Conservation (phyloP, 306 rosid species). For the Alnus rubra region DNA sequence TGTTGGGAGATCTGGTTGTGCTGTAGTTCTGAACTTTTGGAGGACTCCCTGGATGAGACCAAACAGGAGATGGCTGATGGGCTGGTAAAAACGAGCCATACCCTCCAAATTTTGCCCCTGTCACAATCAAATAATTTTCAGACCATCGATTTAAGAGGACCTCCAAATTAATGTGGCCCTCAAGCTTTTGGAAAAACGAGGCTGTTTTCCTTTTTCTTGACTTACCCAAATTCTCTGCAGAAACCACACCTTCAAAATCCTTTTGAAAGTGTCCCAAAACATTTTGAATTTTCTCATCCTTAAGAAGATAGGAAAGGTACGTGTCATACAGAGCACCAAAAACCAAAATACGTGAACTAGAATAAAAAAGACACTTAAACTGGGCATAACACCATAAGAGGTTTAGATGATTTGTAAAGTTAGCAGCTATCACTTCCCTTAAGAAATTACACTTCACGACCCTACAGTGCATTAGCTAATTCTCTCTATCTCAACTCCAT, state of each 20-base stretch:
- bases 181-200: constrained; percentile 10
- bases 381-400: neutral
- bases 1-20: constrained; percentile 68
- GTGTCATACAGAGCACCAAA: neutral
- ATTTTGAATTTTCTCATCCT: constrained; percentile 93
- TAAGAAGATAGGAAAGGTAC: constrained; percentile 13
- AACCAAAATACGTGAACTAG: constrained; percentile 9
- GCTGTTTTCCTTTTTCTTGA: constrained; percentile 27
- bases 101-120: too few species aligned
- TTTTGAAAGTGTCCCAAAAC: constrained; percentile 97
- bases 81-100: constrained; percentile 93
- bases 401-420: neutral
- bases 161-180: constrained; percentile 6
- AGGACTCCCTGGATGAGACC: constrained; percentile 68
- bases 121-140: constrained; percentile 47
- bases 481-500: constrained; percentile 31
- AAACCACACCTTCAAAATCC: constrained; percentile 95
- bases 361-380: constrained; percentile 1
- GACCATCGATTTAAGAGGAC: constrained; percentile 25
- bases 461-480: constrained; percentile 6
- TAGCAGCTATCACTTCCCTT: constrained; percentile 10
- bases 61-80: constrained; percentile 81
- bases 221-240: constrained; percentile 93
- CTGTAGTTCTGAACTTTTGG: constrained; percentile 58
- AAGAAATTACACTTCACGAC: constrained; percentile 10